These are phyloP conservation scores for Debaryomyces prosopidis DNA, from an alignment of 805 yeast species.

Conservation along the genomic window DNA sequence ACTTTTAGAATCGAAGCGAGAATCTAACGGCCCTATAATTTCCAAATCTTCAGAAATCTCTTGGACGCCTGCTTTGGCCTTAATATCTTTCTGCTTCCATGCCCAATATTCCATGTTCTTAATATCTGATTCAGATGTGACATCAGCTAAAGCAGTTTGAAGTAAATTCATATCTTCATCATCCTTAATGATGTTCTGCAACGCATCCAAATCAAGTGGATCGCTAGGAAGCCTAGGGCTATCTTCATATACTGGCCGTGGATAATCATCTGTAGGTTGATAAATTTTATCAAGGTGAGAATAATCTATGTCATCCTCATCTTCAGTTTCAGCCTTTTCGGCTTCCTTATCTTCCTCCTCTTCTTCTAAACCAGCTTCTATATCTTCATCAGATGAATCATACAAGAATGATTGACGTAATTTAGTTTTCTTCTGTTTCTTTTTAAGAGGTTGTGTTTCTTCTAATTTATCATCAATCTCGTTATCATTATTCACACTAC, in stretches of 20 bases:
- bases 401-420: conserved; percentile 30
- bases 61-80: conserved; percentile 10
- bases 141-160: conserved; percentile 38
- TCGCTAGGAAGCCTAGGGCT: conserved; percentile 24
- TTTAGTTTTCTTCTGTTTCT: conserved; percentile 25
- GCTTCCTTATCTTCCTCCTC: conserved; percentile 22
- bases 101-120: conserved; percentile 59
- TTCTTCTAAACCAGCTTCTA: conserved; percentile 21
- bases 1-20: conserved; percentile 41
- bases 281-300: conserved; percentile 36
- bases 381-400: conserved; percentile 32
- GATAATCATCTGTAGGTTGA: conserved; percentile 52
- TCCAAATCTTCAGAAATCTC: conserved; percentile 31
- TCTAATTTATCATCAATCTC: conserved; percentile 6
- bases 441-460: conserved; percentile 13
- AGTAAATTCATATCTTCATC: conserved; percentile 69
- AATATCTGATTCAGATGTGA: conserved; percentile 18
- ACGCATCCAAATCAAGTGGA: conserved; percentile 42
- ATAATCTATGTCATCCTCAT: conserved; percentile 23
- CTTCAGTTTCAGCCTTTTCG: conserved; percentile 22
- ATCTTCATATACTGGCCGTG: conserved; percentile 56
- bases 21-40: conserved; percentile 24
- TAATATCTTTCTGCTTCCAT: conserved; percentile 53
- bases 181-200: conserved; percentile 63
- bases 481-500: conserved; percentile 21